These are phyloP conservation scores for Ascochyta lentis DNA, from an alignment of 2,329 filamentous ascomycete genomes.

Conservation along the genomic window DNA sequence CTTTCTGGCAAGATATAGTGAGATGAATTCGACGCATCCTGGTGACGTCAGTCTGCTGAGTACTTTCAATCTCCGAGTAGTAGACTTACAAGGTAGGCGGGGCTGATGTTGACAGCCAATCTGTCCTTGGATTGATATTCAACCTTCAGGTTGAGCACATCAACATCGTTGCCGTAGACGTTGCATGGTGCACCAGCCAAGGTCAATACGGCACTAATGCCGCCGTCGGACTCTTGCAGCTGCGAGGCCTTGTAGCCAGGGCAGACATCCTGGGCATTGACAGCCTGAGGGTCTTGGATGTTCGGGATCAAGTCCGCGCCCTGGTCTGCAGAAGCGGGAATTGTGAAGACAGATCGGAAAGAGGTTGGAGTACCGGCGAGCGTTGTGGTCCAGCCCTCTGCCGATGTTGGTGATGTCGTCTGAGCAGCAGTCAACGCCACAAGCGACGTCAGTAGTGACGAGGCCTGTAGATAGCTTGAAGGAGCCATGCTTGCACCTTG, in stretches of 20 bases:
- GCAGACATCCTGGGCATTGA: conserved; percentile 68
- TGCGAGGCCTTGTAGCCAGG: conserved; percentile 65
- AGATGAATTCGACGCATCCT: conserved; percentile 64
- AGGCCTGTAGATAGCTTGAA: conserved; percentile 32
- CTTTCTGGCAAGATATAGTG: conserved; percentile 72
- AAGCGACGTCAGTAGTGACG: conserved; percentile 32
- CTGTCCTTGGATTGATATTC: conserved; percentile 71
- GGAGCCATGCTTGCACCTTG: conserved; percentile 11
- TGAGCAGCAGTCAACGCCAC: conserved; percentile 34
- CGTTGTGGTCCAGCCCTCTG: conserved; percentile 29
- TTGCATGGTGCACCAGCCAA: conserved; percentile 68
- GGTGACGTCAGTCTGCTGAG: conserved; percentile 16
- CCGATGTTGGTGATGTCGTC: conserved; percentile 25
- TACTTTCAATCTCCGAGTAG: background rate
- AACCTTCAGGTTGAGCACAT: conserved; percentile 70
- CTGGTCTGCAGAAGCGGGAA: conserved; percentile 45
- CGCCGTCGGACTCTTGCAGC: conserved; percentile 54
- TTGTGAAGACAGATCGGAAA: conserved; percentile 45
- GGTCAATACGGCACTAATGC: conserved; percentile 60
- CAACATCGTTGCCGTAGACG: conserved; percentile 77
- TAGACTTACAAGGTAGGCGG: conserved; percentile 61
- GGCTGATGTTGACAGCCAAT: conserved; percentile 73
- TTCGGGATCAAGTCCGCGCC: conserved; percentile 61
- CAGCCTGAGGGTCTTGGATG: conserved; percentile 67
- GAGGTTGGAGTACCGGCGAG: conserved; percentile 40